These are phyloP conservation scores for Chimonanthus praecox DNA, from an alignment of 164 flowering plant genomes.

Conservation along the genomic window DNA sequence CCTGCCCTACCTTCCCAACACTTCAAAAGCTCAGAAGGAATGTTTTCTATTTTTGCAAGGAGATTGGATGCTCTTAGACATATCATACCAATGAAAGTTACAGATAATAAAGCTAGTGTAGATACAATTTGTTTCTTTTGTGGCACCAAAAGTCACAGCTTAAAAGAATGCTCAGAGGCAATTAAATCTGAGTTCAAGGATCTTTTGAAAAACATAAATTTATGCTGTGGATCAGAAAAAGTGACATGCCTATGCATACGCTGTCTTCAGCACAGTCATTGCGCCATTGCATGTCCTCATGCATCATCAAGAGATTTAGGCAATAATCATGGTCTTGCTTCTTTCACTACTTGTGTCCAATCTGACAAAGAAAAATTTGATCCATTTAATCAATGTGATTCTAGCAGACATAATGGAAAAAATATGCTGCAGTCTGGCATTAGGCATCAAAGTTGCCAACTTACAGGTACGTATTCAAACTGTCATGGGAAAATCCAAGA, in stretches of 20 bases:
- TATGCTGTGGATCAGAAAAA: constrained; percentile 28
- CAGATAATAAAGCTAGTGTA: constrained; percentile 10
- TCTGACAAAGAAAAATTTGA: not conserved
- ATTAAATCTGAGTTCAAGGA: constrained; percentile 43
- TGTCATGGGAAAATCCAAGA: constrained; percentile 9
- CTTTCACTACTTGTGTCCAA: not conserved
- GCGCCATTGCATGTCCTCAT: constrained; percentile 71
- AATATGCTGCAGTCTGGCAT: not conserved
- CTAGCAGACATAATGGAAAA: not conserved
- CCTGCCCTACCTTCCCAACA: constrained; percentile 25
- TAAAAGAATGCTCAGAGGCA: constrained; percentile 49
- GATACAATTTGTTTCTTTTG: constrained; percentile 52
- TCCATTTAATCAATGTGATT: not conserved
- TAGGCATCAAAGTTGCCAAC: constrained; percentile 1
- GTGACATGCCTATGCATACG: constrained; percentile 48
- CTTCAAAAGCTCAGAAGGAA: constrained; percentile 41
- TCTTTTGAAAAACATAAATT: constrained; percentile 31
- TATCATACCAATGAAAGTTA: constrained; percentile 28
- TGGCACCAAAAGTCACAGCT: constrained; percentile 57
- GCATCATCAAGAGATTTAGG: constrained; percentile 19
- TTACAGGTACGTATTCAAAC: constrained; percentile 5
- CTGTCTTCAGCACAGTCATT: constrained; percentile 67
- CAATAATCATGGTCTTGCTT: constrained; percentile 10
- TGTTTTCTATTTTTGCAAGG: constrained; percentile 63
- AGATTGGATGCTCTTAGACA: constrained; percentile 64